Evolutionary conservation across 225 moss, liverwort and hornwort species (phyloP).

Genomic region (Sphagnum tenellum): DNA sequence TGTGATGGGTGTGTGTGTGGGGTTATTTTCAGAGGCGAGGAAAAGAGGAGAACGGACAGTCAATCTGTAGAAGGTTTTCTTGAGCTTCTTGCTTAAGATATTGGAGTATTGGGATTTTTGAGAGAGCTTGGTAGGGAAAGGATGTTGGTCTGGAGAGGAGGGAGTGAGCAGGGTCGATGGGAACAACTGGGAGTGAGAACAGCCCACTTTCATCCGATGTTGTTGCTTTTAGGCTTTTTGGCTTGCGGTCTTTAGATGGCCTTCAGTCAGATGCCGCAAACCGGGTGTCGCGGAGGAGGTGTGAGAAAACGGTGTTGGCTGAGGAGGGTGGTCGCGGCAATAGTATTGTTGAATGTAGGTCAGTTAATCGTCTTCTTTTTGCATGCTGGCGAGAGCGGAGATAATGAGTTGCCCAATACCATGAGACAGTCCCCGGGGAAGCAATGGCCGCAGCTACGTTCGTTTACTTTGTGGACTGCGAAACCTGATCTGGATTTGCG

Average conservation of each 20-base stretch:
- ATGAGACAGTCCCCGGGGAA: conserved; percentile 20
- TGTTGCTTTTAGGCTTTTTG: no score
- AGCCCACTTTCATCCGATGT: no score
- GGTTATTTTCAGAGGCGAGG: no score
- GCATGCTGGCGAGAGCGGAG: not conserved
- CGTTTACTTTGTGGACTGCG: conserved; percentile 55
- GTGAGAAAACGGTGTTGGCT: conserved; percentile 20
- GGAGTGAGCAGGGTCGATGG: no score
- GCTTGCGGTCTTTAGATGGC: conserved; percentile 15
- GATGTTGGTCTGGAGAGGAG: no score
- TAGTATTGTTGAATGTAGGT: conserved; percentile 33
- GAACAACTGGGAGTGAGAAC: no score
- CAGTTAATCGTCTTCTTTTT: conserved; percentile 32
- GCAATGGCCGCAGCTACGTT: conserved; percentile 61
- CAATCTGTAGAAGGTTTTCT: no score
- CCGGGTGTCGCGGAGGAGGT: conserved; percentile 16
- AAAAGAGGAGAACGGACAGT: no score
- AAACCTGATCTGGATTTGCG: conserved; percentile 26
- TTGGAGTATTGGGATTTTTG: no score
- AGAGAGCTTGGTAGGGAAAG: no score
- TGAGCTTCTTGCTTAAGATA: no score
- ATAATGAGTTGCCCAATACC: not conserved
- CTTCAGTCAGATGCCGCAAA: conserved; percentile 28
- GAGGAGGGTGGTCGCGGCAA: conserved; percentile 21
- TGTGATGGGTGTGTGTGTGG: no score